Percentiles rank a stretch among this genome's conserved stretches.
Evolutionary conservation across 768 basidiomycete species (phyloP).

Genomic region (Kwoniella europaea): DNA sequence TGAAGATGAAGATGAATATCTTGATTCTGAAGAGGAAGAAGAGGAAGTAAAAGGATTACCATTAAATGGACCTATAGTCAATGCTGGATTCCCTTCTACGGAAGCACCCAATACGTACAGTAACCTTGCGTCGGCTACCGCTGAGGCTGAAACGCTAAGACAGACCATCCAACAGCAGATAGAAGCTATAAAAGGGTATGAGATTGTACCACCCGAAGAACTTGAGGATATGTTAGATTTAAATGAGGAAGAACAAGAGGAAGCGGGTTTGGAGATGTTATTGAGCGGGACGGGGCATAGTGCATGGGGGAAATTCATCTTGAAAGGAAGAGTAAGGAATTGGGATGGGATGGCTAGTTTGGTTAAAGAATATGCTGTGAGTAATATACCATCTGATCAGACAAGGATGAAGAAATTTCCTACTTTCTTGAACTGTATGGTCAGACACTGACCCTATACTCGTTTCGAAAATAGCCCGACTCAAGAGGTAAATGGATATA

Average conservation of each 20-base stretch:
- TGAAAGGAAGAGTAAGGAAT: slow-evolving; percentile 53
- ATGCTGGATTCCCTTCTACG: slow-evolving; percentile 45
- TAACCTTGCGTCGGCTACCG: slow-evolving; percentile 33
- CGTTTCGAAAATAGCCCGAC: slow-evolving; percentile 40
- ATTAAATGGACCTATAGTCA: slow-evolving; percentile 40
- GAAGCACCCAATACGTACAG: slow-evolving; percentile 25
- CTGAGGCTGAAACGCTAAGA: slow-evolving; percentile 43
- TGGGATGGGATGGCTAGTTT: slow-evolving; percentile 58
- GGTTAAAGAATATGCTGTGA: slow-evolving; percentile 58
- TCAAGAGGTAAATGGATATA: slow-evolving; percentile 56
- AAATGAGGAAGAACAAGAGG: slow-evolving; percentile 33
- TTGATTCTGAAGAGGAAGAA: neutral
- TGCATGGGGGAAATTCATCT: slow-evolving; percentile 57
- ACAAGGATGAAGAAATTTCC: neutral
- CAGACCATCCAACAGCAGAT: slow-evolving; percentile 47
- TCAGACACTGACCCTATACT: slow-evolving; percentile 21
- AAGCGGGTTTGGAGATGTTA: slow-evolving; percentile 51
- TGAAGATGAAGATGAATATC: slow-evolving; percentile 1
- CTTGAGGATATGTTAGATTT: slow-evolving; percentile 28
- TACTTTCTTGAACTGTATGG: no score
- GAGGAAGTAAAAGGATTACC: slow-evolving; percentile 31
- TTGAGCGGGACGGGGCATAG: slow-evolving; percentile 57
- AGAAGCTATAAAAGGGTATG: slow-evolving; percentile 48
- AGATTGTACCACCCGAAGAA: slow-evolving; percentile 45
- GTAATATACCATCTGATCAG: slow-evolving; percentile 17